Base-by-base conservation (phyloP, 73 alveolate genomes). In the Paramecium sonneborni region DNA sequence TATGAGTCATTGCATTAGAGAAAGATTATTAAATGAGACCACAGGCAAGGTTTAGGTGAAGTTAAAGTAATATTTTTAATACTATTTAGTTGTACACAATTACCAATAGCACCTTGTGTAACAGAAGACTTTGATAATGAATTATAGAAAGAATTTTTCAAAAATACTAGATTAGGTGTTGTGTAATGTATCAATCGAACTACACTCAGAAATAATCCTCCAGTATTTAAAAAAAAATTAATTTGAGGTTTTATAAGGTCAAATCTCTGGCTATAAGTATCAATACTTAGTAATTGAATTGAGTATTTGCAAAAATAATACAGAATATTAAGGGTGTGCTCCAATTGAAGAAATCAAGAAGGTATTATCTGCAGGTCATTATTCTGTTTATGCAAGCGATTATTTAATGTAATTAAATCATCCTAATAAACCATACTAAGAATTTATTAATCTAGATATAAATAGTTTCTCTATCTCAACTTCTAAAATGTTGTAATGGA, bases 401-500 rank as follows among this genome's bases (percentile, higher is more conserved):
- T 62, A 62, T 32, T 62, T 62, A 26, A 62, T 62, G 84, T 26
- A 62, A 62, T 62, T 62, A 14, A 15, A 62, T 32, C 39, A 32
- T 30, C 48, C 48, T 30, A 26, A 62, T 26, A 32, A 43, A 7
- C 84, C 84, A 30, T 62, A 62, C 44, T 62, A 24, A 2, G 34
- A 62, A 62, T 26, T 62, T 3, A 62, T 62, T 30, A 62, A 62
- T 62, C 39, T 62, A 10, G 84, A 62, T 12, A 62, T 62, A 10
- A 62, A 62, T 62, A 62, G 84, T 62, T 62, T 62, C 24, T 62
- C 84, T 26, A 62, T 62, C 24, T 62, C 84, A 62, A 62, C 84
- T 0, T 30, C 48, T 62, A 62, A 62, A 62, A 62, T 62, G 84
- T 32, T 62, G 24, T 32, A 62, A 62, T 62, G 84, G 84, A 62